These are phyloP conservation scores for Corrigiola litoralis DNA, from an alignment of 179 eudicot genomes.

Conservation along the genomic window DNA sequence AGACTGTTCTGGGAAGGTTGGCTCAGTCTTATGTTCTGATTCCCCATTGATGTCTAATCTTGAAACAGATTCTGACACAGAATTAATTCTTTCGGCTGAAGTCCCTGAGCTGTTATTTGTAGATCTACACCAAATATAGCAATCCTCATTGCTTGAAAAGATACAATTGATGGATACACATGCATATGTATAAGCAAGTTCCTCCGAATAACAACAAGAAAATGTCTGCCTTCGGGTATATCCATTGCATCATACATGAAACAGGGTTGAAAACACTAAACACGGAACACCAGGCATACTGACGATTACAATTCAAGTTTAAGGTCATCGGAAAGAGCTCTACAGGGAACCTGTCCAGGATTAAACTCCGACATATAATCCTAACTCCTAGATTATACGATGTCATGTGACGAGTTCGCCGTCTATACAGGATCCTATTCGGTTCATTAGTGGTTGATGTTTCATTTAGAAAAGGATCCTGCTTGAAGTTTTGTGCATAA, in stretches of 20 bases:
- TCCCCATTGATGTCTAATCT: slow-evolving; percentile 52
- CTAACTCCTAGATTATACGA: background rate
- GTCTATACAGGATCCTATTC: background rate
- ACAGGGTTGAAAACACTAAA: no score
- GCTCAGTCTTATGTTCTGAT: slow-evolving; percentile 34
- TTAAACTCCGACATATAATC: no score
- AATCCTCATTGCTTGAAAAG: background rate
- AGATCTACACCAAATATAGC: slow-evolving; percentile 27
- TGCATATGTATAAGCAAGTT: no score
- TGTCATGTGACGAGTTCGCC: background rate
- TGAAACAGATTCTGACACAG: slow-evolving; percentile 50
- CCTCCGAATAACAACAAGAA: no score
- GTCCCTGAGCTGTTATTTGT: slow-evolving; percentile 30
- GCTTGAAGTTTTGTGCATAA: background rate
- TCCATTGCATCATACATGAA: no score
- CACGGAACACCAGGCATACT: no score
- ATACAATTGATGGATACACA: background rate
- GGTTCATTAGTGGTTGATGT: no score
- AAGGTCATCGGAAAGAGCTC: background rate
- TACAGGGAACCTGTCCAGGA: background rate
- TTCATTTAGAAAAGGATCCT: no score
- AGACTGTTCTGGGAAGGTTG: slow-evolving; percentile 28
- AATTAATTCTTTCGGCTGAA: slow-evolving; percentile 39
- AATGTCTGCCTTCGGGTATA: no score
- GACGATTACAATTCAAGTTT: background rate